A percentile compares a stretch with the other conserved stretches of the same genome.
Evolutionary conservation across 495 filamentous ascomycete species (phyloP).

Genomic region (Cercophora scortea): DNA sequence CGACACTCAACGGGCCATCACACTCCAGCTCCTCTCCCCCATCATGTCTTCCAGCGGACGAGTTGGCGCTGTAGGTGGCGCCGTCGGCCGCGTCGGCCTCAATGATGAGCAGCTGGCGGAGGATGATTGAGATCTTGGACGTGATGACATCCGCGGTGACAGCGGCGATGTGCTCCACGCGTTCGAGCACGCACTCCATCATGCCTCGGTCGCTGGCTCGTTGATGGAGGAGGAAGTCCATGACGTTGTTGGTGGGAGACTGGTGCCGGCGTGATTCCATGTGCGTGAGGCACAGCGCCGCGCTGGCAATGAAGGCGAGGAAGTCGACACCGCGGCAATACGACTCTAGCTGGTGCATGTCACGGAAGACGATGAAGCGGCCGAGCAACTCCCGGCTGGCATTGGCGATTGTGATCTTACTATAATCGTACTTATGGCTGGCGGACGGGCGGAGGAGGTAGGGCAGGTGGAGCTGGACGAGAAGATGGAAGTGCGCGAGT

Average conservation of each 20-base stretch:
- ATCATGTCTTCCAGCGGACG: not conserved
- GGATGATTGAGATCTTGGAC: not conserved
- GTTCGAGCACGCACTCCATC: conserved; percentile 35
- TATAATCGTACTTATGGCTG: conserved; percentile 22
- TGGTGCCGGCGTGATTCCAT: conserved; percentile 3
- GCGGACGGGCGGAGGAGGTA: conserved; percentile 19
- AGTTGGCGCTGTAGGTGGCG: not conserved
- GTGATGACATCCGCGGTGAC: conserved; percentile 24
- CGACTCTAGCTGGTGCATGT: conserved; percentile 8
- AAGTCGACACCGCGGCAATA: conserved; percentile 33
- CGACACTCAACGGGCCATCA: not conserved
- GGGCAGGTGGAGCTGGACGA: conserved; percentile 28
- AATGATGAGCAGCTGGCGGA: conserved; percentile 17
- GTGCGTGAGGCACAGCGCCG: conserved; percentile 21
- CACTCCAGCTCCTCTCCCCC: not conserved
- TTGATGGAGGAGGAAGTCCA: conserved; percentile 29
- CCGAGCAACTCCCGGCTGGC: conserved; percentile 30
- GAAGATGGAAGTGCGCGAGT: conserved; percentile 24
- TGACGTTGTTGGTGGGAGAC: conserved; percentile 1
- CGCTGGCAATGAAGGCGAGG: conserved; percentile 24
- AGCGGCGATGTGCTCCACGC: conserved; percentile 35
- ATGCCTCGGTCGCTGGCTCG: conserved; percentile 34
- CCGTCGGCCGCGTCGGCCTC: conserved; percentile 13
- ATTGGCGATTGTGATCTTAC: conserved; percentile 26
- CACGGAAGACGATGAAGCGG: conserved; percentile 29